Base-by-base conservation (phyloP, 768 basidiomycete species). In the Xerocomus spinulosus region DNA sequence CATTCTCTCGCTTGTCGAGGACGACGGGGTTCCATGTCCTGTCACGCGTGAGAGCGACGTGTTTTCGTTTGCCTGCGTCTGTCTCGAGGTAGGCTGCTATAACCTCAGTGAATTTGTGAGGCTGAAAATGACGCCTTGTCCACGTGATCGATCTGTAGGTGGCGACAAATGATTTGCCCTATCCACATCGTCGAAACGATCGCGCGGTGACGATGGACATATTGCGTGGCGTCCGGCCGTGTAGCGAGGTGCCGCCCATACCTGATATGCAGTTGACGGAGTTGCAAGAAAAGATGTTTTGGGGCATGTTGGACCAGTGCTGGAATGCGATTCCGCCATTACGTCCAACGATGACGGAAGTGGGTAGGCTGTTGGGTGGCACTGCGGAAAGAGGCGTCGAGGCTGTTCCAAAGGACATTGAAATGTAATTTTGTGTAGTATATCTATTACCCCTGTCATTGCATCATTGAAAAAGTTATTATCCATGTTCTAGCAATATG, bases 21-120 rank as follows among this genome's bases (percentile, higher is more conserved):
- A 81, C 45, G 64, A 69, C 24, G 70, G 63, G 0, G 44, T 51
- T 0, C 55, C 66, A 4, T 76, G 76, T 10, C 69, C 71, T 0
- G 73, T 80, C 46, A 76, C 79, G 14, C 76, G 71, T 1, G 67
- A 61, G 33, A 80, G 75, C 39, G 81, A 83, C 53, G 77, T 82
- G n/a, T 83, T 78, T 47, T 76, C 80, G 2, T 82, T 79, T 59
- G 79, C 70, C 1, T 79, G 75, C 17, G 73, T 82, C 36, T 81
- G 80, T 60, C 68, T 82, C 34, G 80, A 82, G 71, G 80, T 81
- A 38, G 28, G 63, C 36, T 3, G 3, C 24, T 21, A 17, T 25
- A 25, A 20, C 13, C 32, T n/a, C n/a, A n/a, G n/a, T n/a, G n/a
- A n/a, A n/a, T n/a, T 9, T 4, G 24, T 39, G 5, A 10, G 26